These are phyloP conservation scores for Eucalyptus marginata DNA, from an alignment of 345 rosid species.

Conservation along the genomic window DNA sequence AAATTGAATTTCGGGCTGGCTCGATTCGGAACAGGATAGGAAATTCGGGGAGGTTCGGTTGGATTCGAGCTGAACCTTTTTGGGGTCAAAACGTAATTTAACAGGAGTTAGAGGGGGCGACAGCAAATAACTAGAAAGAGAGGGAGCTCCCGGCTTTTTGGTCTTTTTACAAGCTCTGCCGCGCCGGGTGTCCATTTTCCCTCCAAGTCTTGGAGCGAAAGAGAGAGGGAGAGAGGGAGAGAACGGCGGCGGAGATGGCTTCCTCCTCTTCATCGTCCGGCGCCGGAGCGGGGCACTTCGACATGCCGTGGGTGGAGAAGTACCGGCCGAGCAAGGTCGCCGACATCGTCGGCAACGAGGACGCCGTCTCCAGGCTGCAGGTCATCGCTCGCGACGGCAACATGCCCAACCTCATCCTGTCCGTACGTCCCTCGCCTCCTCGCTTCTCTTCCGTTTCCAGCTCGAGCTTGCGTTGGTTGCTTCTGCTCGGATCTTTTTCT, in stretches of 20 bases:
- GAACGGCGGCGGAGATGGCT: slow-evolving; percentile 22
- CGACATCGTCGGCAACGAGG: slow-evolving; percentile 87
- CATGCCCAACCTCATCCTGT: slow-evolving; percentile 88
- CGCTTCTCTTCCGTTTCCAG: neutral
- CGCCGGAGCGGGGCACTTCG: slow-evolving; percentile 25
- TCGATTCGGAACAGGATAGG: neutral
- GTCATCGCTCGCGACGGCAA: slow-evolving; percentile 94
- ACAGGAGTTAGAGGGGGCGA: neutral
- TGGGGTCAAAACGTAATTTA: neutral
- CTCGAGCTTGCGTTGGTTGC: neutral
- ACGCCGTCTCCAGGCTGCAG: slow-evolving; percentile 84
- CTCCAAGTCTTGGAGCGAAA: neutral
- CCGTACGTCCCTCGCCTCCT: slow-evolving; percentile 20
- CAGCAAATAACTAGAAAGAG: neutral
- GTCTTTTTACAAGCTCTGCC: neutral
- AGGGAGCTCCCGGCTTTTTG: neutral
- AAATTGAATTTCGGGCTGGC: neutral
- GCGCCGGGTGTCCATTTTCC: neutral
- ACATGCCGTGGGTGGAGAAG: slow-evolving; percentile 98
- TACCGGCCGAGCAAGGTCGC: slow-evolving; percentile 68
- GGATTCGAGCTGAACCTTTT: neutral
- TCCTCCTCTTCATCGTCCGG: slow-evolving; percentile 37
- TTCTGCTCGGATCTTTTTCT: neutral
- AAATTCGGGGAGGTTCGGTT: neutral
- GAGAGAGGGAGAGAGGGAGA: neutral